Percentiles rank a stretch among this genome's conserved stretches.
phyloP scores from a whole-genome alignment of 176 grass and related monocot genomes.

The Chrysopogon serrulatus region DNA sequence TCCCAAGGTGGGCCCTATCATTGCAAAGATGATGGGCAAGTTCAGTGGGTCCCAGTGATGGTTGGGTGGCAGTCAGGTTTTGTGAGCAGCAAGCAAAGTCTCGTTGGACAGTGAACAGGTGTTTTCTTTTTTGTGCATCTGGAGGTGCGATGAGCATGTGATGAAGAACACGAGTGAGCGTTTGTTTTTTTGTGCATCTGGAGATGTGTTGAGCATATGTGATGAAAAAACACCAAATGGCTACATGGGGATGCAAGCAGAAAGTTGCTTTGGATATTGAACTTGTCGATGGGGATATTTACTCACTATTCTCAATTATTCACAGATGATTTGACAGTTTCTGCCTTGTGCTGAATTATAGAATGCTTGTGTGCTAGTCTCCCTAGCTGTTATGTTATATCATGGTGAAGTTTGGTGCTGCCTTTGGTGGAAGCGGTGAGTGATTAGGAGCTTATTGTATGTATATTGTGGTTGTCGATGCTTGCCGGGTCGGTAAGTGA shows the following conservation, averaged over 20 bases:
- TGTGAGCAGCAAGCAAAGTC: conserved; percentile 4
- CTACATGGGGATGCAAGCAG: neutral
- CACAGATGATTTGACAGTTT: neutral
- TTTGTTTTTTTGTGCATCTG: neutral
- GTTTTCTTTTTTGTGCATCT: neutral
- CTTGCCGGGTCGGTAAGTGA: neutral
- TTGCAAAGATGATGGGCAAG: conserved; percentile 96
- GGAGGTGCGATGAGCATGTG: neutral
- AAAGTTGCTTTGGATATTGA: neutral
- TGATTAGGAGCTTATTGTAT: neutral
- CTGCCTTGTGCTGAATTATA: neutral
- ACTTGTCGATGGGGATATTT: neutral
- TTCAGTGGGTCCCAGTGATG: conserved; percentile 44
- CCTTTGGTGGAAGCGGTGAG: neutral
- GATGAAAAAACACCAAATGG: neutral
- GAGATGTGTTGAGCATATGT: neutral
- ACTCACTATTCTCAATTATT: neutral
- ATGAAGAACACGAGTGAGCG: neutral
- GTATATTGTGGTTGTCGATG: neutral
- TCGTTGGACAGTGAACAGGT: neutral
- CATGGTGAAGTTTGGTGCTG: neutral
- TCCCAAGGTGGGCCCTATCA: conserved; percentile 87
- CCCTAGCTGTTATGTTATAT: neutral
- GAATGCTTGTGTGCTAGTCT: neutral
- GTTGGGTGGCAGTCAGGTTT: neutral